These are phyloP conservation scores for Globisporangium spiculum DNA, from an alignment of 352 stramenopile species.

Conservation along the genomic window DNA sequence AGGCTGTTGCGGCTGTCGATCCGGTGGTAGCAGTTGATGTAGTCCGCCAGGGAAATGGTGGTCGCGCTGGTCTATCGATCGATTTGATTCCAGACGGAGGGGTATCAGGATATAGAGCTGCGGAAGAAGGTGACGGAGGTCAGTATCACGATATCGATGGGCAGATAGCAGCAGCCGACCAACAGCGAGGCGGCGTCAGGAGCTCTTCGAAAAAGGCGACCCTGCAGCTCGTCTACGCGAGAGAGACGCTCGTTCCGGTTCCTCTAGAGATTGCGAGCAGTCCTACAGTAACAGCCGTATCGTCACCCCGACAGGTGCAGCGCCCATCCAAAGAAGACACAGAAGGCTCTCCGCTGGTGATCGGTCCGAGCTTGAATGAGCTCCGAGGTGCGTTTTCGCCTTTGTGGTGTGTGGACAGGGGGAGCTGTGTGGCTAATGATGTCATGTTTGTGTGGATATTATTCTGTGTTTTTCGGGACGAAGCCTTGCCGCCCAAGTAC, in stretches of 20 bases:
- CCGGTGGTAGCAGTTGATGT: not conserved
- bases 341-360: not conserved
- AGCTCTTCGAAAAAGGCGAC: not conserved
- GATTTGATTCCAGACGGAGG: slow-evolving; percentile 5
- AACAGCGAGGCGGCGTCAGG: not conserved
- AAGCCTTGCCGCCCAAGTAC: not conserved
- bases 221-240: not conserved
- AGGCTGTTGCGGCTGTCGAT: not conserved
- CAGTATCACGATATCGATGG: no score
- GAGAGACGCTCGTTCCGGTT: not conserved
- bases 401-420: not conserved
- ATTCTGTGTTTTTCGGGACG: not conserved
- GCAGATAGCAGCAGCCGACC: no score
- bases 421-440: not conserved
- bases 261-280: not conserved
- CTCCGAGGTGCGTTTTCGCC: not conserved
- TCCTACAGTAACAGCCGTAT: not conserved
- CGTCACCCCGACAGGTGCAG: not conserved
- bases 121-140: not conserved
- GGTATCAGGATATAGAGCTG: no score
- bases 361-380: not conserved
- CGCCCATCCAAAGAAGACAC: not conserved
- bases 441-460: not conserved
- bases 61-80: not conserved
- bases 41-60: not conserved